Evolutionary conservation across 2,329 filamentous ascomycete genomes (phyloP).

Genomic region (Coniochaeta sp.): DNA sequence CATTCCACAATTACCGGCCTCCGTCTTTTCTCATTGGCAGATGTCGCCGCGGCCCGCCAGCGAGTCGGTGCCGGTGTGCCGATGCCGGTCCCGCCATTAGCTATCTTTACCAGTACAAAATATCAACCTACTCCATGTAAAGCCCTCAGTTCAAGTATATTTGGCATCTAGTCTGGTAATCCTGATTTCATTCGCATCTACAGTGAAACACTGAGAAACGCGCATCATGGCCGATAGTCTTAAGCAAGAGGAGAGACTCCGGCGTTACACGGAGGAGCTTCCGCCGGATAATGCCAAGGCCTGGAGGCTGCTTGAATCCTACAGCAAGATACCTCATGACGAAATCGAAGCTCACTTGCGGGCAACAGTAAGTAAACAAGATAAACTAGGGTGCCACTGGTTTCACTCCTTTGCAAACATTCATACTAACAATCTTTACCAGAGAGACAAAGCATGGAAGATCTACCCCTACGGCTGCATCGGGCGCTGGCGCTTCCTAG

Average conservation of each 20-base stretch:
- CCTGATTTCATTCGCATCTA: not conserved
- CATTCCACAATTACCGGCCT: not conserved
- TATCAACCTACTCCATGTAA: not conserved
- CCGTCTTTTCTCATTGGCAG: not conserved
- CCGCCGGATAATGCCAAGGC: constrained; percentile 9
- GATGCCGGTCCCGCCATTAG: not conserved
- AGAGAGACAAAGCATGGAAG: constrained; percentile 27
- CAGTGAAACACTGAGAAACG: not conserved
- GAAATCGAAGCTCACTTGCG: constrained; percentile 14
- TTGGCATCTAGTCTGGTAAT: not conserved
- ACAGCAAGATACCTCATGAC: constrained; percentile 13
- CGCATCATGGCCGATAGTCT: not conserved
- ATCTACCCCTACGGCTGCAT: constrained; percentile 30
- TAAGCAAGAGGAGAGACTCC: not conserved
- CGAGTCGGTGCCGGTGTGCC: not conserved
- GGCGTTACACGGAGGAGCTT: constrained; percentile 6
- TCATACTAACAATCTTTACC: not conserved
- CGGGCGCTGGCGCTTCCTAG: constrained; percentile 30
- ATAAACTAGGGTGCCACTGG: too few relatives aligned
- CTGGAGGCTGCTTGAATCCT: constrained; percentile 13
- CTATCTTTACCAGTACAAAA: not conserved
- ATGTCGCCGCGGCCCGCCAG: not conserved
- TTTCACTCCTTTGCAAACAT: not conserved
- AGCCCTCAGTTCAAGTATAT: not conserved
- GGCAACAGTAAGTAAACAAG: constrained; percentile 9